A percentile compares a stretch with the other conserved stretches of the same genome.
Conservation (phyloP, 2,329 filamentous ascomycete genomes). For the Fusarium subtropicale region DNA sequence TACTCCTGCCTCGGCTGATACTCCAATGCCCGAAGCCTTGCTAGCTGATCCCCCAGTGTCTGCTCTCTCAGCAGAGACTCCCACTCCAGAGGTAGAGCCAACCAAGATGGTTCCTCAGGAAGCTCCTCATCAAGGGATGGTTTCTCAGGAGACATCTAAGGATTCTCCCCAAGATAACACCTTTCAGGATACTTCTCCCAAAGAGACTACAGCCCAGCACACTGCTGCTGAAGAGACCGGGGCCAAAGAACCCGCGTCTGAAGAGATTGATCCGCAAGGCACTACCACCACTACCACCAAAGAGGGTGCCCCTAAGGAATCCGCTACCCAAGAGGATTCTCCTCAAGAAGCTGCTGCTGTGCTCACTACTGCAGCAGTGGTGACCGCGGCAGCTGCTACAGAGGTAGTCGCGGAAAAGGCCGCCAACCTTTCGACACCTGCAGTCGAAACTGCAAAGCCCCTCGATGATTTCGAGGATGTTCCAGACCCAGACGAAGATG, state of each 20-base stretch:
- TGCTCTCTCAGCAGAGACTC: slow-evolving; percentile 9
- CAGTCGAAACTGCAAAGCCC: background rate
- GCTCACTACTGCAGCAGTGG: slow-evolving; percentile 17
- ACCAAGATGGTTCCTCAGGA: slow-evolving; percentile 7
- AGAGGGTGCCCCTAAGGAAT: background rate
- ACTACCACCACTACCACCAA: background rate
- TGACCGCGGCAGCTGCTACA: slow-evolving; percentile 24
- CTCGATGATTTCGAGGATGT: slow-evolving; percentile 63
- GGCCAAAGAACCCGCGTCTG: background rate
- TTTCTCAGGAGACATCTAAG: background rate
- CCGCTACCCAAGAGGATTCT: background rate
- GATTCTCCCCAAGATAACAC: slow-evolving; percentile 2
- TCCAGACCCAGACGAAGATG: slow-evolving; percentile 92
- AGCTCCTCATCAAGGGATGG: background rate
- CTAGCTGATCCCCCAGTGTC: slow-evolving; percentile 17
- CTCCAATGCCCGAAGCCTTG: slow-evolving; percentile 16
- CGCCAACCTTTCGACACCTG: background rate
- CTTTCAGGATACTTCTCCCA: background rate
- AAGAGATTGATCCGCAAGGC: background rate
- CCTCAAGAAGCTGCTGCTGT: slow-evolving; percentile 13
- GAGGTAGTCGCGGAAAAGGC: slow-evolving; percentile 28
- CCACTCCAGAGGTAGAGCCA: slow-evolving; percentile 11
- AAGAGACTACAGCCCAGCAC: background rate
- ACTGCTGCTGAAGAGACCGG: background rate
- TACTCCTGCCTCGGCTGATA: slow-evolving; percentile 22